These are phyloP conservation scores for Exserohilum turcica DNA, from an alignment of 2,329 filamentous ascomycete species.

Conservation along the genomic window DNA sequence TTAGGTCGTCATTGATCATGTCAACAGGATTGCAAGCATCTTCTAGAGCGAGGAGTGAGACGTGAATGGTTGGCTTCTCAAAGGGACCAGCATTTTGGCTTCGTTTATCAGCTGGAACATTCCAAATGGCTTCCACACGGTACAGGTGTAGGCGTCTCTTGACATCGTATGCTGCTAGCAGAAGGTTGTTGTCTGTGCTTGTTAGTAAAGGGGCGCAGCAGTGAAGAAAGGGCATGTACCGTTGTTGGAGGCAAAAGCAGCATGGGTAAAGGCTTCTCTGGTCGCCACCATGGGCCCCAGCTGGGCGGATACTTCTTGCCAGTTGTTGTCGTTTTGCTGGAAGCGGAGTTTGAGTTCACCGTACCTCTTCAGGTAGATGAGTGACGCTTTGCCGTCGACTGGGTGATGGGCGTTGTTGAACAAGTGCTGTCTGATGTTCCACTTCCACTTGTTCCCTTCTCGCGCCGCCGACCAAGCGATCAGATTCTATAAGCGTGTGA, in stretches of 20 bases:
- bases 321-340: constrained; percentile 72
- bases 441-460: constrained; percentile 63
- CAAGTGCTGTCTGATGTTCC: constrained; percentile 68
- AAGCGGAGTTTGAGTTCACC: constrained; percentile 78
- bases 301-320: constrained; percentile 74
- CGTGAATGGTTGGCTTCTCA: constrained; percentile 41
- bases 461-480: constrained; percentile 50
- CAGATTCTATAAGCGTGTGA: constrained; percentile 35
- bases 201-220: constrained; percentile 3
- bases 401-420: constrained; percentile 76
- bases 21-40: constrained; percentile 40
- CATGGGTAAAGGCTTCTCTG: constrained; percentile 51
- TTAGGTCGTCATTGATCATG: constrained; percentile 31
- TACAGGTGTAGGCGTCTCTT: constrained; percentile 76
- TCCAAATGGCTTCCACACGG: constrained; percentile 77
- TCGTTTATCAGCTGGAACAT: constrained; percentile 61
- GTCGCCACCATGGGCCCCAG: constrained; percentile 74
- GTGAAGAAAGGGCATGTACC: constrained; percentile 61
- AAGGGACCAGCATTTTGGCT: constrained; percentile 53
- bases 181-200: constrained; percentile 54
- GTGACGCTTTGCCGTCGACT: constrained; percentile 69
- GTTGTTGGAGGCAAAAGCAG: constrained; percentile 65
- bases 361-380: constrained; percentile 76
- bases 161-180: constrained; percentile 70
- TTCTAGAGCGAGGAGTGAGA: constrained; percentile 36